Base-by-base conservation (phyloP, 176 grass and related monocot species). In the Tillandsia fasciculata region DNA sequence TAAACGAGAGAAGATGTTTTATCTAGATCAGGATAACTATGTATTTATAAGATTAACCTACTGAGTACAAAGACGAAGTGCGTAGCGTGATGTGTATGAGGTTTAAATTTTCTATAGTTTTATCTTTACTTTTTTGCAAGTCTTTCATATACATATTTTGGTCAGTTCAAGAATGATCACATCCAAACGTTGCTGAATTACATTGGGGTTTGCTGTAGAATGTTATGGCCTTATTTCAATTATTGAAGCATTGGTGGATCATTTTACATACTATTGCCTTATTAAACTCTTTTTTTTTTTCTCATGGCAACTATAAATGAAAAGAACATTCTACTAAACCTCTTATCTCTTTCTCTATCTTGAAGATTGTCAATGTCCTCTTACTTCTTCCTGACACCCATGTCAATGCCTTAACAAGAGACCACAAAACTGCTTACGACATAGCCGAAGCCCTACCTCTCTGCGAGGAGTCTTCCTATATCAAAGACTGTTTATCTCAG, bases 361-460 rank as follows among this genome's bases (percentile, higher is more conserved):
- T 67, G 47, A 81, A 97, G 93, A 90, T 92, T 73, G 93, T 97
- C 56, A 79, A 71, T 80, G 76, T 87, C 80, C 93, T 97, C 52
- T 76, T 97, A 58, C 68, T 81, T 33, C 77, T 97, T 72, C 93
- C 83, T 50, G 89, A 97, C 76, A 92, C 89, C n/a, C 89, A 97
- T 79, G 93, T 97, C 52, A 97, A 97, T 81, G 93, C 93, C 53
- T 51, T 97, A 49, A 97, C 64, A 63, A 86, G 93, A 67, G 82
- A 90, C 69, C 93, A 87, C 75, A 97, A 87, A 74, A 97, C 93
- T 52, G 81, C 93, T 23, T 91, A 83, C 79, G 89, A 97, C 78
- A 97, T 97, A 78, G 86, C 89, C n/a, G 93, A 97, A 87, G 84
- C 64, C 29, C 72, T 87, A 48, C 89, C 93, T 72, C 77, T 85